These are phyloP conservation scores for Coprinopsis sp. DNA, from an alignment of 768 basidiomycete species.

Conservation along the genomic window DNA sequence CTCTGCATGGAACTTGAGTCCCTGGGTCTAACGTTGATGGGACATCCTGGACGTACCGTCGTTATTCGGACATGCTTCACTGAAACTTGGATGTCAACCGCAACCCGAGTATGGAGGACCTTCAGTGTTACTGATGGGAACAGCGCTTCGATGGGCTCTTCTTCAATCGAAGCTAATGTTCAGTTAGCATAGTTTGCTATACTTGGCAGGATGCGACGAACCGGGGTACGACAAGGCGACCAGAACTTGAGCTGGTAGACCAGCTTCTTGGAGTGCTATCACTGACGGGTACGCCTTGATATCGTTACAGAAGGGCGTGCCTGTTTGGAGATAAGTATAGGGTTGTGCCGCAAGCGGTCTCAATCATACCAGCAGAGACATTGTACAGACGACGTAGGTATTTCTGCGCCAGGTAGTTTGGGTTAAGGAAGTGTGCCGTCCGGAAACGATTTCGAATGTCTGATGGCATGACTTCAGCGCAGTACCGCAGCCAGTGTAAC, in stretches of 20 bases:
- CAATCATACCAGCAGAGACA: slow-evolving; percentile 47
- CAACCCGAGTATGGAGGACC: slow-evolving; percentile 61
- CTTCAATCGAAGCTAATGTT: slow-evolving; percentile 53
- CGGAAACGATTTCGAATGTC: slow-evolving; percentile 64
- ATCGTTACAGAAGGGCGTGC: slow-evolving; percentile 45
- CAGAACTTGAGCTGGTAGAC: slow-evolving; percentile 28
- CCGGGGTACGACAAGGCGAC: slow-evolving; percentile 47
- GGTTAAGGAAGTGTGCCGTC: slow-evolving; percentile 64
- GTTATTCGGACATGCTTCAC: slow-evolving; percentile 72
- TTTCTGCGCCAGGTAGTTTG: slow-evolving; percentile 64
- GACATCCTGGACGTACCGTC: slow-evolving; percentile 45
- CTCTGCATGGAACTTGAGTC: slow-evolving; percentile 32
- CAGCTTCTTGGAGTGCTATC: slow-evolving; percentile 48
- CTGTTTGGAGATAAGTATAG: slow-evolving; percentile 25
- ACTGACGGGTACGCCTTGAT: slow-evolving; percentile 63
- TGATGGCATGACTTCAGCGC: slow-evolving; percentile 66
- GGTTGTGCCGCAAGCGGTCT: neutral
- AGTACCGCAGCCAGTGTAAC: slow-evolving; percentile 75
- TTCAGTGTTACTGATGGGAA: slow-evolving; percentile 69
- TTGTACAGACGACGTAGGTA: slow-evolving; percentile 78
- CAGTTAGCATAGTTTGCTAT: slow-evolving; percentile 5
- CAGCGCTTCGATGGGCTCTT: slow-evolving; percentile 41
- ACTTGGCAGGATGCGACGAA: slow-evolving; percentile 26
- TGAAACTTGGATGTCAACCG: slow-evolving; percentile 65
- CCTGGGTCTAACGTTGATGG: neutral